Base-by-base conservation (phyloP, 495 filamentous ascomycete genomes). In the Neurospora discreta region DNA sequence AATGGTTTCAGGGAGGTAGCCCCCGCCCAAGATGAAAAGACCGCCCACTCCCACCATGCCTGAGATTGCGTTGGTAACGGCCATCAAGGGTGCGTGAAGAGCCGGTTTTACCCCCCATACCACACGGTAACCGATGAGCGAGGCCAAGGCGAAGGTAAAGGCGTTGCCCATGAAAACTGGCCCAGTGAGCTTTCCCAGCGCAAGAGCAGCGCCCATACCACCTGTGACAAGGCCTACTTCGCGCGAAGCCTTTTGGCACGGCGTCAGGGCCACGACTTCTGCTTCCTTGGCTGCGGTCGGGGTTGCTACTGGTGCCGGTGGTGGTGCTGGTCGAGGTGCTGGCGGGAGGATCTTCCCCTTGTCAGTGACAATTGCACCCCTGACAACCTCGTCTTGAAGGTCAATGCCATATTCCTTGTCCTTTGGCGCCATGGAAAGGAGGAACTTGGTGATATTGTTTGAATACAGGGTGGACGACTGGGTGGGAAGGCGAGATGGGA, bases 1-100 rank as follows among this genome's bases (percentile, higher is more conserved):
- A n/a, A 93, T 80, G 1, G 90, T 93, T 71, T 88, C 87, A 1
- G 92, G 92, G 1, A 91, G 72, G 79, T 89, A 89, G 23, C 90
- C 90, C 41, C 90, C 90, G 46, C 91, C 91, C 84, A 95, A 87
- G 76, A 95, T 88, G 81, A 94, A 95, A 73, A 95, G 83, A 58
- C 92, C 91, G 69, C 91, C 92, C 71, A 95, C 85, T 65, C 91
- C 92, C 52, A 95, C 92, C 90, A 95, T 93, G 72, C 90, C 92
- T 43, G 90, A 93, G 73, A 95, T 95, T 26, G 92, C 92, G 79
- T 95, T 95, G 36, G 92, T 95, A 33, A 95, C 92, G 71, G 89
- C 91, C 92, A 95, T 95, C 16, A 95, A 82, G 0, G 92, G 92
- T 9, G 90, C 92, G 76, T 95, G 92, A 20, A 95, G 84, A 30